Base-by-base conservation (phyloP, 768 basidiomycete species). In the Russula vinacea region DNA sequence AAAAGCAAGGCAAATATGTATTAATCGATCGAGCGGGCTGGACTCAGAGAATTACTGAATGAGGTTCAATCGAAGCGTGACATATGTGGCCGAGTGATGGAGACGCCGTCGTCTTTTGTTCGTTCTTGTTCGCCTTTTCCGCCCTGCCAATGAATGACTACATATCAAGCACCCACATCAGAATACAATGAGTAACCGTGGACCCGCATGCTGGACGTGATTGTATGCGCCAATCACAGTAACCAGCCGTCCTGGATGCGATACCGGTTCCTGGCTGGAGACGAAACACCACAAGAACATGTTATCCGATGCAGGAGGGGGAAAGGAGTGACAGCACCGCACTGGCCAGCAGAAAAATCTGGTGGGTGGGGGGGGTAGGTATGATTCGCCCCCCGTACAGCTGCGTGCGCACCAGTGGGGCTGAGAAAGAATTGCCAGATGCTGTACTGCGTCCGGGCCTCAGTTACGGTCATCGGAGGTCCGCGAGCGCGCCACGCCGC, bases 71-170 rank as follows among this genome's bases (percentile, higher is more conserved):
- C 40, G 6, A 10, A 10, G 35, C 35, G 8, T 35, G 35, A 2
- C 29, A 29, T 29, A 7, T 29, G 29, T 29, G 29, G 29, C 29
- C 35, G 10, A 35, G 40, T 2, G 6, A 42, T 16, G 40, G 40
- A 42, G 13, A 14, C 40, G 40, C 6, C 14, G 6, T 14, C 1
- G 13, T 42, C 40, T 29, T 42, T 42, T 14, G 5, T 14, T 42
- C 40, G 40, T 42, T 42, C 40, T 67, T n/a, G 29, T 67, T 22
- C 62, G 52, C 26, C 14, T 45, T 40, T 64, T 49, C 4, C 14
- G 16, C 17, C 51, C 8, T 35, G 35, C 35, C 35, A 35, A 6
- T 52, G 29, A 35, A 6, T 52, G 29, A 14, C 17, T 52, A 16
- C 29, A 24, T 6, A 32, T 35, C 6, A 42, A 17, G 6, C 44